Conservation (phyloP, 2,329 filamentous ascomycete species). For the Chaetomiaceae sp. region DNA sequence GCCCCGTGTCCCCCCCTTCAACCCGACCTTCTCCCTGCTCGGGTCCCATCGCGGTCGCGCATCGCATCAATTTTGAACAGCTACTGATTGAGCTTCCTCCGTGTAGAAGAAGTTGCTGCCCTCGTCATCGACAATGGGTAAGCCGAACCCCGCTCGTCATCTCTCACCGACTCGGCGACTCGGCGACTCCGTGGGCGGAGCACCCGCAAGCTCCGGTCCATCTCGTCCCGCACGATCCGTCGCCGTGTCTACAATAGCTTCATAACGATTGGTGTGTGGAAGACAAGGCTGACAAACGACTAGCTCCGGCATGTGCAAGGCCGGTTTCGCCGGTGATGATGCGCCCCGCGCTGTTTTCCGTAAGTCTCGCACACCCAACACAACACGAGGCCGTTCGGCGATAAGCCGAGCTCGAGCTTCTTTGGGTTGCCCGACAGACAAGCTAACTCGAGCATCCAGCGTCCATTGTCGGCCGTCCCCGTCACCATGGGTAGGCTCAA, state of each 20-base stretch:
- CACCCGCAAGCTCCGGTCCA: slow-evolving; percentile 15
- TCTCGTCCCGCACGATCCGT: slow-evolving; percentile 8
- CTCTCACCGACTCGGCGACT: slow-evolving; percentile 34
- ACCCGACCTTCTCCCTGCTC: slow-evolving; percentile 10
- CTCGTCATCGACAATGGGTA: slow-evolving; percentile 99
- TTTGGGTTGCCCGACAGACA: not conserved
- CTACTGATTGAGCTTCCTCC: slow-evolving; percentile 40
- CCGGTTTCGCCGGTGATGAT: slow-evolving; percentile 99
- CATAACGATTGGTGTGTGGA: slow-evolving; percentile 25
- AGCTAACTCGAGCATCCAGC: slow-evolving; percentile 49
- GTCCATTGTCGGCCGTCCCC: slow-evolving; percentile 98
- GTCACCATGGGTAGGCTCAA: slow-evolving; percentile 92
- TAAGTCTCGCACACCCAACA: slow-evolving; percentile 56
- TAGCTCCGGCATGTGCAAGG: slow-evolving; percentile 99
- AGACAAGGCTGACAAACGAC: slow-evolving; percentile 36
- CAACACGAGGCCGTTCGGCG: slow-evolving; percentile 23
- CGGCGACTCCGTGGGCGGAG: slow-evolving; percentile 13
- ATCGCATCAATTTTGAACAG: slow-evolving; percentile 14
- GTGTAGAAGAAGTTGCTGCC: slow-evolving; percentile 97
- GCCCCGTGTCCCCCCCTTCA: slow-evolving; percentile 1
- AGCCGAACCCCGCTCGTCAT: slow-evolving; percentile 41
- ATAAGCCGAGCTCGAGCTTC: slow-evolving; percentile 5
- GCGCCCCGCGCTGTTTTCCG: slow-evolving; percentile 99
- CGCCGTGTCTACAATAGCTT: slow-evolving; percentile 11
- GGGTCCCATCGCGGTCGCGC: slow-evolving; percentile 1